phyloP scores from a whole-genome alignment of 192 early-diverging fungal genomes.

The Backusella sp. region DNA sequence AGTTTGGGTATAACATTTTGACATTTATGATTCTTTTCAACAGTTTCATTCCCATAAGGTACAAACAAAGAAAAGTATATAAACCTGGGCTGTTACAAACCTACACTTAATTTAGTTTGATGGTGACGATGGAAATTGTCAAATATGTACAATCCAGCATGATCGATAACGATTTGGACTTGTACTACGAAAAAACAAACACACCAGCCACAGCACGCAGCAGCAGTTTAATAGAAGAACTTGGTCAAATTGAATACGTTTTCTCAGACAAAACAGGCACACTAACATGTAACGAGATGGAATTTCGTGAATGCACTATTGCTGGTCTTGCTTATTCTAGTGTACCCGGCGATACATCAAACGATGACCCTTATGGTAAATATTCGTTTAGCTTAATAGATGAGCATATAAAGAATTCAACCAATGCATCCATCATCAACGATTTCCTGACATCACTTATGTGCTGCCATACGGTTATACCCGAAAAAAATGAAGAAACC shows the following conservation, averaged over 20 bases:
- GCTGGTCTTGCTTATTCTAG: slow-evolving; percentile 89
- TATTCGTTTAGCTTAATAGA: slow-evolving; percentile 61
- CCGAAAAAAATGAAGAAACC: slow-evolving; percentile 66
- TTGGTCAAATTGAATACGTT: slow-evolving; percentile 90
- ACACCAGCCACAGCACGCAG: slow-evolving; percentile 91
- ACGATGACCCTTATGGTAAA: slow-evolving; percentile 51
- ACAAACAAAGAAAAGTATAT: slow-evolving; percentile 8
- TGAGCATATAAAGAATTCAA: slow-evolving; percentile 53
- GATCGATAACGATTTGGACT: slow-evolving; percentile 92
- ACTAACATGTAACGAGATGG: slow-evolving; percentile 44
- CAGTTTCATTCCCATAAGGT: slow-evolving; percentile 96
- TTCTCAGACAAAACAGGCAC: slow-evolving; percentile 40
- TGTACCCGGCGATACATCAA: slow-evolving; percentile 73
- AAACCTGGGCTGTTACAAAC: too few relatives aligned
- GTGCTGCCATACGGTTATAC: slow-evolving; percentile 94
- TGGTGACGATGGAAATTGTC: slow-evolving; percentile 98
- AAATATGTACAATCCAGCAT: slow-evolving; percentile 87
- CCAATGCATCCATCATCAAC: slow-evolving; percentile 64
- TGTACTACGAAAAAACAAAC: slow-evolving; percentile 93
- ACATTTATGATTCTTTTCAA: slow-evolving; percentile 98
- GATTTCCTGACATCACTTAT: slow-evolving; percentile 90
- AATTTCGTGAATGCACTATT: slow-evolving; percentile 88
- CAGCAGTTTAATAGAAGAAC: slow-evolving; percentile 84
- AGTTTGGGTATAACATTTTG: slow-evolving; percentile 86
- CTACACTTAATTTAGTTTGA: slow-evolving; percentile 62